Evolutionary conservation across 1,284 basidiomycete species (phyloP).

Genomic region (Moesziomyces sp.): DNA sequence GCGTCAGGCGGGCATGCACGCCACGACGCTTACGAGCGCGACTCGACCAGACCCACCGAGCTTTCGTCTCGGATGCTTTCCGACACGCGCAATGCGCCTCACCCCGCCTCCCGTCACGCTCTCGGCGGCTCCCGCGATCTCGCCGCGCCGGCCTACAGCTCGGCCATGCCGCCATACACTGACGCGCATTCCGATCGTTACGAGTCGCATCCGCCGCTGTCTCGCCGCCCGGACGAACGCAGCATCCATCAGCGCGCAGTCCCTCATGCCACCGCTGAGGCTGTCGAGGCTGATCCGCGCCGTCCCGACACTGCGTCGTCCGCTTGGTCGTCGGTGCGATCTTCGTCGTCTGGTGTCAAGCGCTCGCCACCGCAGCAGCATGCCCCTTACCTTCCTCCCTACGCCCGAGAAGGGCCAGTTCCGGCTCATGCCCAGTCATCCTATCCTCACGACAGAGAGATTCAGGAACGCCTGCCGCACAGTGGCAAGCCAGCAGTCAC

Average conservation of each 20-base stretch:
- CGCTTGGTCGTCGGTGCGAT: background rate
- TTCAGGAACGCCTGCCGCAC: background rate
- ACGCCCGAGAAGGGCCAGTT: background rate
- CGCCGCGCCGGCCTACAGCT: background rate
- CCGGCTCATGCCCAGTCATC: background rate
- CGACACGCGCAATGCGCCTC: background rate
- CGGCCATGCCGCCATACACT: background rate
- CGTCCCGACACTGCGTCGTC: background rate
- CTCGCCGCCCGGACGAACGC: conserved; percentile 4
- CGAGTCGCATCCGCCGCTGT: background rate
- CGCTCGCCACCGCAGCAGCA: background rate
- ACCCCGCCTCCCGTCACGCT: background rate
- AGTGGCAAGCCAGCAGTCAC: background rate
- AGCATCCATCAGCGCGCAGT: background rate
- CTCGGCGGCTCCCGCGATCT: background rate
- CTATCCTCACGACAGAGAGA: background rate
- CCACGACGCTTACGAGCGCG: conserved; percentile 2
- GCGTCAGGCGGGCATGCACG: background rate
- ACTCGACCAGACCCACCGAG: background rate
- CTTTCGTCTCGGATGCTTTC: background rate
- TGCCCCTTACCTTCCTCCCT: background rate
- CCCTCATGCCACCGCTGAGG: background rate
- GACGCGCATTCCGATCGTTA: conserved; percentile 4
- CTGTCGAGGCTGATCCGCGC: background rate
- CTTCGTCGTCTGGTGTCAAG: background rate